These are phyloP conservation scores for Claviceps africana DNA, from an alignment of 2,329 filamentous ascomycete genomes.

Conservation along the genomic window DNA sequence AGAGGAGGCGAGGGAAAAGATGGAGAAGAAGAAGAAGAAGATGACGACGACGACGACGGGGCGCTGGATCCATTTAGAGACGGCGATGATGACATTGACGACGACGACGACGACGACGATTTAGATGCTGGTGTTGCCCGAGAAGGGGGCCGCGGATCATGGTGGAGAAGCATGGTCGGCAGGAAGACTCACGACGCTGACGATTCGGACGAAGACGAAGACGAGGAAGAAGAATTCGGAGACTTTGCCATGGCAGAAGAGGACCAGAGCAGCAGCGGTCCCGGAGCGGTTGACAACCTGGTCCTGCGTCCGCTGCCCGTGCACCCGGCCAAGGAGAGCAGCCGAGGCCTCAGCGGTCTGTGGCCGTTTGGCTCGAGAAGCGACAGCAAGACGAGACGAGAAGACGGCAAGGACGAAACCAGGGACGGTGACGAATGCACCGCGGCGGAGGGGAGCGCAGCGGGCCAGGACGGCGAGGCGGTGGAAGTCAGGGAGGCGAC, in stretches of 20 bases:
- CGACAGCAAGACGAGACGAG: conserved; percentile 15
- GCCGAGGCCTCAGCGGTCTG: conserved; percentile 34
- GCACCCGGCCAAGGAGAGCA: conserved; percentile 31
- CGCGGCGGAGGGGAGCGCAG: conserved; percentile 5
- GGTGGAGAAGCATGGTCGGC: conserved; percentile 32
- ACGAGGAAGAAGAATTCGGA: conserved; percentile 54
- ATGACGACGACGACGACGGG: conserved; percentile 20
- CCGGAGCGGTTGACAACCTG: conserved; percentile 24
- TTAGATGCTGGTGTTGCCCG: conserved; percentile 32
- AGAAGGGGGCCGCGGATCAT: conserved; percentile 25
- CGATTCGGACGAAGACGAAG: conserved; percentile 38
- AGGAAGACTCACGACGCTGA: conserved; percentile 26
- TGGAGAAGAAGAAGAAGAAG: conserved; percentile 18
- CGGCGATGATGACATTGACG: conserved; percentile 35
- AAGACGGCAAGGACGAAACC: conserved; percentile 17
- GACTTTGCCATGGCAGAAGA: conserved; percentile 54
- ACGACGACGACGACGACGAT: conserved; percentile 38
- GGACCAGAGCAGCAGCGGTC: conserved; percentile 13
- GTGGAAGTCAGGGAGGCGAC: conserved; percentile 40
- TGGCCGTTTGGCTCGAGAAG: conserved; percentile 41
- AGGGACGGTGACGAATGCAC: conserved; percentile 6
- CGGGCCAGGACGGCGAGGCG: conserved; percentile 24
- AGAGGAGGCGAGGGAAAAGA: conserved; percentile 21
- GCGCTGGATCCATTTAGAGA: conserved; percentile 37
- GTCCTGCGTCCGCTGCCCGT: conserved; percentile 41